Conservation (phyloP, 345 rosid species). For the Sisymbrium irio region DNA sequence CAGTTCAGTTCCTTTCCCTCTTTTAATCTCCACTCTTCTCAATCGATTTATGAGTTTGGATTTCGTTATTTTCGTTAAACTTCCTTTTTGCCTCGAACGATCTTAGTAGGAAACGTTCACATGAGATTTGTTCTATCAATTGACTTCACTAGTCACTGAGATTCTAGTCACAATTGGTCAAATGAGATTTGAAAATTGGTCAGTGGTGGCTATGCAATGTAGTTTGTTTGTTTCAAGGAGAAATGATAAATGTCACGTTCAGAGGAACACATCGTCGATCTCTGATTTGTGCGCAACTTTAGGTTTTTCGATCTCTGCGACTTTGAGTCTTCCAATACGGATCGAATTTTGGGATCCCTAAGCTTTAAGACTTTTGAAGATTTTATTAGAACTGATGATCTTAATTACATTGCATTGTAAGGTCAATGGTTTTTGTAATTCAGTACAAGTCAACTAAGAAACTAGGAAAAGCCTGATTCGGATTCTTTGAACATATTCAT, state of each 20-base stretch:
- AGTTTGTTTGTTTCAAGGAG: background rate
- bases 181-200: no score
- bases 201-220: background rate
- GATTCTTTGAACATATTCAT: conserved; percentile 17
- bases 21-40: background rate
- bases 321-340: background rate
- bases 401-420: background rate
- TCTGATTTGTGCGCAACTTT: background rate
- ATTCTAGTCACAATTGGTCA: background rate
- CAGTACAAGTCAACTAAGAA: conserved; percentile 7
- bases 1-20: conserved; percentile 37
- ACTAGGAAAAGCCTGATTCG: background rate
- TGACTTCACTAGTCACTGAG: background rate
- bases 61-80: background rate
- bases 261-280: background rate
- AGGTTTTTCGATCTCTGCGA: background rate
- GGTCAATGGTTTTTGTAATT: conserved; percentile 11
- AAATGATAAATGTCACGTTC: conserved; percentile 2
- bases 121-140: background rate
- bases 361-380: background rate
- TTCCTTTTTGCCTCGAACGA: background rate
- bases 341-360: conserved; percentile 22
- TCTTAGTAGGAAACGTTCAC: background rate
- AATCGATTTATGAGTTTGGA: background rate
- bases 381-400: background rate